These are phyloP conservation scores for Monosporozyma siamensis DNA, from an alignment of 805 yeast species.

Conservation along the genomic window DNA sequence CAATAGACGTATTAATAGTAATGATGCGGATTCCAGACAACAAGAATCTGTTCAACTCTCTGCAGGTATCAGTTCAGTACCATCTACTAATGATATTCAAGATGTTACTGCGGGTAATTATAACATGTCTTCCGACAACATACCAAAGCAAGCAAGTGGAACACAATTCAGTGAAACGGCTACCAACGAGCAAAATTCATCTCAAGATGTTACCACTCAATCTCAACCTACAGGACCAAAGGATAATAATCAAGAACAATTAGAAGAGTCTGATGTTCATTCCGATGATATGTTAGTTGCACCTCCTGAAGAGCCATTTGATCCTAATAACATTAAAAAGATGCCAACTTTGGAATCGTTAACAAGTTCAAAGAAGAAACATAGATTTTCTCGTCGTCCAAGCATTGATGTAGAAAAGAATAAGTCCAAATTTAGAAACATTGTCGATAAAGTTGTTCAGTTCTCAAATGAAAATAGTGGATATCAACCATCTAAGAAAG, in stretches of 20 bases:
- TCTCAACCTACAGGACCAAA: neutral
- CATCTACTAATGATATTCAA: too few relatives aligned
- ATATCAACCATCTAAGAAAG: conserved; percentile 21
- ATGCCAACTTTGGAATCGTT: neutral
- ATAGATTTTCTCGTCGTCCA: neutral
- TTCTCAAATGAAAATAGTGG: conserved; percentile 30
- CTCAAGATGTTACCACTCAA: too few relatives aligned
- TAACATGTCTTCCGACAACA: too few relatives aligned
- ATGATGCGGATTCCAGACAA: too few relatives aligned
- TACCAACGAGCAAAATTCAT: too few relatives aligned
- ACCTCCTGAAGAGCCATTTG: conserved; percentile 4
- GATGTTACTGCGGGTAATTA: too few relatives aligned
- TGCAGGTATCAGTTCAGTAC: too few relatives aligned
- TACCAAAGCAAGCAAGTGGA: too few relatives aligned
- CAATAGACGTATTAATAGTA: neutral
- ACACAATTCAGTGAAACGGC: too few relatives aligned
- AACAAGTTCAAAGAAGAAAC: neutral
- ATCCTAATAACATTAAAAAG: conserved; percentile 1
- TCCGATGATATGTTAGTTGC: conserved; percentile 1
- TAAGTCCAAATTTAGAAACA: conserved; percentile 18
- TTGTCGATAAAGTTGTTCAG: conserved; percentile 25
- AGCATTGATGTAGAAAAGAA: conserved; percentile 3
- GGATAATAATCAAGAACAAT: neutral
- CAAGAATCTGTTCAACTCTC: too few relatives aligned
- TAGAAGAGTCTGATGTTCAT: neutral